A percentile compares a stretch with the other conserved stretches of the same genome.
Conservation (phyloP, 441 rosid species). For the Populus tomentosa region DNA sequence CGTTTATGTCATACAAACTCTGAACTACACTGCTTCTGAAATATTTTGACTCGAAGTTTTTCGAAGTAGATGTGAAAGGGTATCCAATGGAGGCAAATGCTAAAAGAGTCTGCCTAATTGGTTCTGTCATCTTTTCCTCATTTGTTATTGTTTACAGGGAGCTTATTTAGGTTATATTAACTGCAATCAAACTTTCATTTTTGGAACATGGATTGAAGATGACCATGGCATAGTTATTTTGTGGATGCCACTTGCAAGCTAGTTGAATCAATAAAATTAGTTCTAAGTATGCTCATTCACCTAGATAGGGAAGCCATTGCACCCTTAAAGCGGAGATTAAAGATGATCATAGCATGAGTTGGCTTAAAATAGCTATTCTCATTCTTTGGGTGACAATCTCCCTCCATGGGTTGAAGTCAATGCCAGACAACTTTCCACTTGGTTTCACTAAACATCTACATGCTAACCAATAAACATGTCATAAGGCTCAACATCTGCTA, state of each 20-base stretch:
- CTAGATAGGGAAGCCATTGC: neutral
- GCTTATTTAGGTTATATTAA: neutral
- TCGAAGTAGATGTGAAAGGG: neutral
- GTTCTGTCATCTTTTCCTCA: neutral
- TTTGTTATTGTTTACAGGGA: neutral
- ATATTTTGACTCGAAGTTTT: neutral
- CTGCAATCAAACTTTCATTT: neutral
- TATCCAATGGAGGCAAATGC: neutral
- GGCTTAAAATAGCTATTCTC: neutral
- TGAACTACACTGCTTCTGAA: neutral
- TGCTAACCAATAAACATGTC: neutral
- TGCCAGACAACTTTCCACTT: neutral
- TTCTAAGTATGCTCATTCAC: neutral
- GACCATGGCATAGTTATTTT: neutral
- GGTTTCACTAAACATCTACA: neutral
- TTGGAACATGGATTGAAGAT: neutral
- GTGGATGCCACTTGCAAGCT: neutral
- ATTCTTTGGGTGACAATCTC: neutral
- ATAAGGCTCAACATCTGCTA: neutral
- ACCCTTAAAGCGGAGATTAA: neutral
- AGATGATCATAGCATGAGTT: neutral
- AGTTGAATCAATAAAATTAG: neutral
- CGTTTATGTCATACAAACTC: neutral
- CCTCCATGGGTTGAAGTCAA: neutral
- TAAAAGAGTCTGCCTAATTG: neutral